Evolutionary conservation across 345 rosid genomes (phyloP).

Genomic region (Salix arbutifolia): DNA sequence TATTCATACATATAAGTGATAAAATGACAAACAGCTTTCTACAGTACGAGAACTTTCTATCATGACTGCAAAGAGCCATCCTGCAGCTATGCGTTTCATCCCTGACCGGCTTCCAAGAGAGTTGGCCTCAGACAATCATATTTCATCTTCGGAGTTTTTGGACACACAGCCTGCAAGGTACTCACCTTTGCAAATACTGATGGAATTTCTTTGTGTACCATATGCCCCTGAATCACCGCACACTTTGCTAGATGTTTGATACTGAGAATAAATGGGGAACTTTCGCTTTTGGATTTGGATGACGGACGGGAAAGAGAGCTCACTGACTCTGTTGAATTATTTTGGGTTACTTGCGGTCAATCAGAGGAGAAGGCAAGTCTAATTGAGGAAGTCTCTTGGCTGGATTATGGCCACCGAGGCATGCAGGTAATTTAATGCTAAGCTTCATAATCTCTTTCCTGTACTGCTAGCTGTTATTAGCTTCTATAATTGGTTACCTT

Average conservation of each 20-base stretch:
- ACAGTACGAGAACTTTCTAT: constrained; percentile 99
- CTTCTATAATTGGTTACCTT: not conserved
- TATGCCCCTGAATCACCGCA: constrained; percentile 29
- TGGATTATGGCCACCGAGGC: constrained; percentile 95
- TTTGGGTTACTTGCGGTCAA: constrained; percentile 99
- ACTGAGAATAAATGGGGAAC: constrained; percentile 89
- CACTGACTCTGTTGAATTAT: constrained; percentile 88
- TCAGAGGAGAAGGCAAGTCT: constrained; percentile 78
- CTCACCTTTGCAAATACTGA: constrained; percentile 13
- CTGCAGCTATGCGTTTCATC: constrained; percentile 98
- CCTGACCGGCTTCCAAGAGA: constrained; percentile 79
- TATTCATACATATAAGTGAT: constrained; percentile 82
- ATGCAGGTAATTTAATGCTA: constrained; percentile 72
- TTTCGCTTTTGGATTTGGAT: constrained; percentile 91
- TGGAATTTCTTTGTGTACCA: constrained; percentile 6
- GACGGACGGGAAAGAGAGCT: constrained; percentile 97
- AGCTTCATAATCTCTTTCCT: constrained; percentile 6
- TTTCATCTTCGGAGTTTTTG: constrained; percentile 42
- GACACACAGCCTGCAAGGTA: constrained; percentile 85
- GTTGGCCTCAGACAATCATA: constrained; percentile 34
- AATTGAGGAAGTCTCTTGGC: constrained; percentile 95
- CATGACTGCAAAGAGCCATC: constrained; percentile 99
- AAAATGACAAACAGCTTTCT: constrained; percentile 99
- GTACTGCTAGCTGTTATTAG: not conserved
- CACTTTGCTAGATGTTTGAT: constrained; percentile 70